phyloP scores from a whole-genome alignment of 768 basidiomycete genomes.

The Suillus subaureus region DNA sequence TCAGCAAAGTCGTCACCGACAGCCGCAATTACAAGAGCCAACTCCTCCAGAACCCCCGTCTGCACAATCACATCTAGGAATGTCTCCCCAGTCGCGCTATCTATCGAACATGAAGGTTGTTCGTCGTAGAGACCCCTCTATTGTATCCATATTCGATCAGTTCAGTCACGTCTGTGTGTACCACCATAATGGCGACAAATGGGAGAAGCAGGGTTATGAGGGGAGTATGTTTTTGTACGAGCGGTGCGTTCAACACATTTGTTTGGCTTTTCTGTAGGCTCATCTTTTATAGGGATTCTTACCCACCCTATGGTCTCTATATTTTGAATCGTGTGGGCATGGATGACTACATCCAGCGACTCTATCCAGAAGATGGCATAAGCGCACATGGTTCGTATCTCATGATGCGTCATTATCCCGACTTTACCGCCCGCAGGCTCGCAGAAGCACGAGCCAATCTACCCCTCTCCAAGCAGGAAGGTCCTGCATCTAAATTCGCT shows the following conservation, averaged over 20 bases:
- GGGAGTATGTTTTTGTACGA: slow-evolving; percentile 92
- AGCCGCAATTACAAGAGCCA: slow-evolving; percentile 9
- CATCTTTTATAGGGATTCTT: slow-evolving; percentile 53
- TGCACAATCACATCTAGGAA: slow-evolving; percentile 37
- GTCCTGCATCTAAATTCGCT: slow-evolving; percentile 49
- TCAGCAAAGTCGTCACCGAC: slow-evolving; percentile 4
- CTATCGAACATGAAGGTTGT: slow-evolving; percentile 80
- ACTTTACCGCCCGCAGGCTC: slow-evolving; percentile 58
- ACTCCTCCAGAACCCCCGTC: slow-evolving; percentile 17
- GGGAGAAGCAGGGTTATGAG: slow-evolving; percentile 84
- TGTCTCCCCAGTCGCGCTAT: slow-evolving; percentile 70
- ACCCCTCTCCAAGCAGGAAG: slow-evolving; percentile 28
- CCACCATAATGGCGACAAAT: slow-evolving; percentile 70
- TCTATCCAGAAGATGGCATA: slow-evolving; percentile 80
- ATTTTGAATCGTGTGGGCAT: slow-evolving; percentile 82
- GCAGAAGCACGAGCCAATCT: slow-evolving; percentile 34
- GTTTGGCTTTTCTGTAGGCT: neutral
- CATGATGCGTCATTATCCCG: slow-evolving; percentile 74
- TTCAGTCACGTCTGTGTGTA: slow-evolving; percentile 88
- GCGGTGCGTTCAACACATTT: slow-evolving; percentile 50
- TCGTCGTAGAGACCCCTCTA: slow-evolving; percentile 76
- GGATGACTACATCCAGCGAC: slow-evolving; percentile 73
- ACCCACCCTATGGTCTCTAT: slow-evolving; percentile 84
- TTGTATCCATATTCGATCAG: slow-evolving; percentile 81
- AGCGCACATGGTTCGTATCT: slow-evolving; percentile 61